Evolutionary conservation across 805 yeast species (phyloP), one percentile per base, ranked within the genome.

Genomic region (Komagataella kurtzmanii): DNA sequence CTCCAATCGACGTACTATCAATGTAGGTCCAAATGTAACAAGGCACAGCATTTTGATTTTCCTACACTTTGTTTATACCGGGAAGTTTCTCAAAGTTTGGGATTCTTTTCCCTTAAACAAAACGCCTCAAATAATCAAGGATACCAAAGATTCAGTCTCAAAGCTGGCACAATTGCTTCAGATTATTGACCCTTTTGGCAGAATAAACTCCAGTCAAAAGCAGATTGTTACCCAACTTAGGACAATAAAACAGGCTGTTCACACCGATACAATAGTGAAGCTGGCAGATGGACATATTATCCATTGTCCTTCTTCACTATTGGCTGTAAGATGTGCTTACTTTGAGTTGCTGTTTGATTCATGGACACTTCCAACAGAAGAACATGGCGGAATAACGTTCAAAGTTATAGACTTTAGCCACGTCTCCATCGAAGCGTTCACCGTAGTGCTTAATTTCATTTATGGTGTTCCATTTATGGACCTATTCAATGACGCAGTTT

Each of bases 281-380:
- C 61, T 83, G n/a, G 55, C 64, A 1, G 81, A 79, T 56, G 80
- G 77, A 1, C 67, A 44, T 2, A 44, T 63, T n/a, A 40, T 74
- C 0, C 52, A 54, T 3, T 74, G 77, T 6, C 79, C 80, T 58
- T 73, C 82, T 2, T 68, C 71, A 8, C 65, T 88, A 3, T 59
- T 89, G n/a, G 60, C 66, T 3, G 63, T 76, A 0, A 66, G 95
- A 53, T 77, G 82, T 48, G 80, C 78, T 0, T 85, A 73, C 59
- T 87, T 89, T 61, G 81, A 77, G 52, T 72, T 82, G 0, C 56
- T 79, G 2, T 70, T 85, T 43, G 5, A 44, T 74, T 83, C 0
- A 59, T 30, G 40, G 40, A 30, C 12, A 8, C 14, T 30, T 4
- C 40, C 6, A 10, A 30, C 40, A 7, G 40, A 30, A 14, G n/a